Base-by-base conservation (phyloP, 2,329 filamentous ascomycete species). In the Colletotrichum echinochloae region DNA sequence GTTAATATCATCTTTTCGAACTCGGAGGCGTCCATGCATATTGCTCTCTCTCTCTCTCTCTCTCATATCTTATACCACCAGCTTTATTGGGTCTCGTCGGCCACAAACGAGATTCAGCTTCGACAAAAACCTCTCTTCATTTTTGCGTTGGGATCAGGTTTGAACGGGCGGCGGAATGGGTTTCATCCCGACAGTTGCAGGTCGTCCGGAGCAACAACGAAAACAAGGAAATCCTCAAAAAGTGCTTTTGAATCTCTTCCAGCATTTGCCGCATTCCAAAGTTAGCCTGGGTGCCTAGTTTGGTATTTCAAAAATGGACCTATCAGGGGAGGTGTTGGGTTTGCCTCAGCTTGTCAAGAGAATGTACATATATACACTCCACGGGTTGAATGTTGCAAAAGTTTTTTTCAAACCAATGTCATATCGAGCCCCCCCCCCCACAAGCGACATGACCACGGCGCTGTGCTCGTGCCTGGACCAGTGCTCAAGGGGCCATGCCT, bases 1-100 rank as follows among this genome's bases (percentile, higher is more conserved):
- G 68, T 68, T 57, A 63, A 56, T 46, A 14, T 71, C 54, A 55
- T 71, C 41, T 44, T 23, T 71, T 46, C 41, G 28, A 55, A 67
- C 57, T 68, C 30, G 67, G 57, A 67, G 64, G 64, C 67, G 67
- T 70, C 68, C 56, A 68, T 71, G 64, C 64, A 70, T 70, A 57
- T 67, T 70, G 57, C 64, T 67, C 63, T 66, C 67, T 67, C 51
- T 54, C 26, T 51, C 48, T 51, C 48, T 51, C 48, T 51, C 48
- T 51, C 26, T 26, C n/a, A 26, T 56, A 71, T 71, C 67, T 70
- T 71, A 71, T 71, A 71, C 68, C 68, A 71, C 65, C 44, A 68
- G 67, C 64, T 67, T 67, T 57, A 52, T 57, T 54, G 57, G 67
- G 35, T 70, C 37, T 70, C 56, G 49, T 56, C 41, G 48, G 41